A percentile compares a stretch with the other conserved stretches of the same genome.
Conservation (phyloP, 768 basidiomycete genomes). For the Ramaria sp. region DNA sequence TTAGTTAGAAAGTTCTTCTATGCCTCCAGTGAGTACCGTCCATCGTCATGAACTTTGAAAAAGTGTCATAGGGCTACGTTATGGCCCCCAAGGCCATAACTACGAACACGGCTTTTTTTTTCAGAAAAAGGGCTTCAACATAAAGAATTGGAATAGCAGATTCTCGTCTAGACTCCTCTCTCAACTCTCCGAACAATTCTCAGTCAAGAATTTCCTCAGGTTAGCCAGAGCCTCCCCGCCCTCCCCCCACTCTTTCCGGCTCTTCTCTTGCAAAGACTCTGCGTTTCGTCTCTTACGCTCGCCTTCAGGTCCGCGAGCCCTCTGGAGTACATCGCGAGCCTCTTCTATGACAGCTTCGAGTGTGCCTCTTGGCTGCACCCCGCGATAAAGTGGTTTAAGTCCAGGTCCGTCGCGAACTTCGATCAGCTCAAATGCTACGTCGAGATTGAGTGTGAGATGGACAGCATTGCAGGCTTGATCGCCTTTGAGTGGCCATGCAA, state of each 20-base stretch:
- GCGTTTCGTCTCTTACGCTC: constrained; percentile 13
- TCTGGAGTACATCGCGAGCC: constrained; percentile 9
- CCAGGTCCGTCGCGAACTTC: constrained; percentile 15
- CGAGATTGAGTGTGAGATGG: constrained; percentile 12
- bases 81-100: too few species aligned
- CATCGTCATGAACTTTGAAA: too few species aligned
- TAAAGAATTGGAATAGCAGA: too few species aligned
- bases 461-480: constrained; percentile 18
- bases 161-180: too few species aligned
- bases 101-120: too few species aligned
- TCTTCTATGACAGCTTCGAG: constrained; percentile 14
- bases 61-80: too few species aligned
- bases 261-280: constrained; percentile 7
- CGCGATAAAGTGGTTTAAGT: constrained; percentile 12
- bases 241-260: constrained; percentile 6
- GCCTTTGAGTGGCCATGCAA: constrained; percentile 18
- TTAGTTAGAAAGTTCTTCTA: too few species aligned
- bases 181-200: too few species aligned
- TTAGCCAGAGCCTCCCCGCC: constrained; percentile 7
- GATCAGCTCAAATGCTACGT: constrained; percentile 15
- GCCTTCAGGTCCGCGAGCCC: constrained; percentile 15
- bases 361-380: constrained; percentile 13
- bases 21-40: too few species aligned
- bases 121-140: too few species aligned
- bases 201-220: neutral